Evolutionary conservation across 192 early-diverging fungal genomes (phyloP), one percentile per base, ranked within the genome.

Genomic region (Kappamyces sp.): DNA sequence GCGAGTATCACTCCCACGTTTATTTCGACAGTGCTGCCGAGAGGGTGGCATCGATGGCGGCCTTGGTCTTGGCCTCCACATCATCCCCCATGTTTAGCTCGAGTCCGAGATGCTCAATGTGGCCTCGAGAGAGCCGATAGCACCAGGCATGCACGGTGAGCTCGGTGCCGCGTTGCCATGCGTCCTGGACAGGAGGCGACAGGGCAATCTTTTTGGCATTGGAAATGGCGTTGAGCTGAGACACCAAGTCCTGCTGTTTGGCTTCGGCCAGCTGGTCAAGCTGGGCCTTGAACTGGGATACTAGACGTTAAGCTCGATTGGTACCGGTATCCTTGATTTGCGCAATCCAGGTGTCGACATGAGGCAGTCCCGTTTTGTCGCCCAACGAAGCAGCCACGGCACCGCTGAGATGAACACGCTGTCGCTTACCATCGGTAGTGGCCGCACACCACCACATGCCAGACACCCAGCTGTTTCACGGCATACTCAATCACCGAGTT

Each of bases 401-500:
- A 12, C 75, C 75, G 60, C 22, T 22, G 22, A 22, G 22, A 22
- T 22, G 22, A 22, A 22, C 22, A 22, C 22, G 22, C 22, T 22
- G 22, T 22, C 22, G 22, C 22, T 22, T 22, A 22, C 22, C 75
- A 77, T 29, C 60, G 57, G 59, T 76, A 77, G 63, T 77, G 75
- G 66, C 92, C 94, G 54, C 90, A 94, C 6, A 99, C 87, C 54
- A 99, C 77, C 58, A 99, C 75, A 62, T 99, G 90, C 64, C 94
- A 83, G 54, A 99, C 91, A 65, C 88, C 86, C 54, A 99, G 82
- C 39, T 86, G 79, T 47, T 91, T 84, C 50, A 99, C 91, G 22
- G 94, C 91, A 57, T 91, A 99, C 71, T 96, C 88, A 45, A 99
- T 77, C 38, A 95, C 94, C 4, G 87, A 88, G 4, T 91, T 76